These are phyloP conservation scores for Chaetomium cochliodes DNA, from an alignment of 495 filamentous ascomycete genomes.

Conservation along the genomic window DNA sequence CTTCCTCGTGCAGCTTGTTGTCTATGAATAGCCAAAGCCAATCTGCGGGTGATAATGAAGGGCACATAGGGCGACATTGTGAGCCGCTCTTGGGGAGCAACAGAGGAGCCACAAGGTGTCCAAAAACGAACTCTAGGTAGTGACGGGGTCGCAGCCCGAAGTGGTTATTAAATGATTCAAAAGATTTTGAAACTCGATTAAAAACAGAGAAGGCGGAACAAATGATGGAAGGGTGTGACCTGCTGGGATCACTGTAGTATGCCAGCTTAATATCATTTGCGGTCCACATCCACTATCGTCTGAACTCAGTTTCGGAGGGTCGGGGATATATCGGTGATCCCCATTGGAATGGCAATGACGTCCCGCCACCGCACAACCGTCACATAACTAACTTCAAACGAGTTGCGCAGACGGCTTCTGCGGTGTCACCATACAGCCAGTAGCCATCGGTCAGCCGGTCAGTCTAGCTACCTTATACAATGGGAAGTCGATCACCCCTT, in stretches of 20 bases:
- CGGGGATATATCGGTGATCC: slow-evolving; percentile 2
- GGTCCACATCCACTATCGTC: background rate
- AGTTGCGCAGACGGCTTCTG: too few species aligned
- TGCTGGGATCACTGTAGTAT: background rate
- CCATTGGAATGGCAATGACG: background rate
- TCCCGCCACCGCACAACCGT: background rate
- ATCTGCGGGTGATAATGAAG: background rate
- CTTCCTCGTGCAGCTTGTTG: background rate
- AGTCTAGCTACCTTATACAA: too few species aligned
- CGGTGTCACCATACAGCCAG: too few species aligned
- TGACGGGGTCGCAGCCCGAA: background rate
- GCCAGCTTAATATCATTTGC: background rate
- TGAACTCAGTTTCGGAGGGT: background rate
- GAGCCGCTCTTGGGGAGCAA: background rate
- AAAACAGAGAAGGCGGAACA: too few species aligned
- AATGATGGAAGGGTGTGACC: too few species aligned
- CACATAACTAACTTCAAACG: background rate
- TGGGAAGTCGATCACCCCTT: too few species aligned
- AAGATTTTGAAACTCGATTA: too few species aligned
- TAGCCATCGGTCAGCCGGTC: too few species aligned
- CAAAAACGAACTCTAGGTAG: background rate
- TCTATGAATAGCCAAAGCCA: background rate
- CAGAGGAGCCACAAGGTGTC: background rate
- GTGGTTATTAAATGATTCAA: too few species aligned
- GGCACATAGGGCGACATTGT: background rate